Evolutionary conservation across 306 rosid genomes (phyloP).

Genomic region (Purshia tridentata): DNA sequence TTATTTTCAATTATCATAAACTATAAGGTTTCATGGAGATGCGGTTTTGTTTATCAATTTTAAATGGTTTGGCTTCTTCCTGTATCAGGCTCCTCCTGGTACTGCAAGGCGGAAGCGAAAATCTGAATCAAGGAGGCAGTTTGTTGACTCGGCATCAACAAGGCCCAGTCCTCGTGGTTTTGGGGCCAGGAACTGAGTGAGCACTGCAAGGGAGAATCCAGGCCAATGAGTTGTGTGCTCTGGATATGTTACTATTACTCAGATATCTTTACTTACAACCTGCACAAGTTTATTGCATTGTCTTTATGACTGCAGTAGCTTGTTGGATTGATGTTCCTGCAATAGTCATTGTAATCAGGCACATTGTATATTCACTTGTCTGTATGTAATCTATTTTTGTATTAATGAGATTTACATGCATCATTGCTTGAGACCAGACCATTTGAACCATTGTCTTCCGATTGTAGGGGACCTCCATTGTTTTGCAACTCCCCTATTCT

Average conservation of each 20-base stretch:
- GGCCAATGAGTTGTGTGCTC: conserved; percentile 15
- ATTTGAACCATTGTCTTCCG: neutral
- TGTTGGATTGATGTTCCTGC: neutral
- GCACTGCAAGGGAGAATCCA: conserved; percentile 17
- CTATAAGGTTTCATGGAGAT: neutral
- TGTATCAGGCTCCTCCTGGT: conserved; percentile 71
- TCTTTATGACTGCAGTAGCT: neutral
- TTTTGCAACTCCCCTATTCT: no score
- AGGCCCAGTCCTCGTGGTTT: conserved; percentile 88
- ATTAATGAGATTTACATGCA: neutral
- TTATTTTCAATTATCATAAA: neutral
- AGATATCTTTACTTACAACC: neutral
- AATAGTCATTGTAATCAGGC: neutral
- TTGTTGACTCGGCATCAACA: conserved; percentile 52
- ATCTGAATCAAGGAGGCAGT: conserved; percentile 53
- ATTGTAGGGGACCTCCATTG: no score
- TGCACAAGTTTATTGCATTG: neutral
- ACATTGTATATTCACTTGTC: neutral
- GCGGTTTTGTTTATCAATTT: neutral
- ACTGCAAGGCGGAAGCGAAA: conserved; percentile 86
- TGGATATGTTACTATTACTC: neutral
- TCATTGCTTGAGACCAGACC: neutral
- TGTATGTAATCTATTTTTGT: neutral
- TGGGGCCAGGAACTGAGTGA: conserved; percentile 60
- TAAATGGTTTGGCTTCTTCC: conserved; percentile 12